These are phyloP conservation scores for Paecilomyces sp. DNA, from an alignment of 2,329 filamentous ascomycete genomes.

Conservation along the genomic window DNA sequence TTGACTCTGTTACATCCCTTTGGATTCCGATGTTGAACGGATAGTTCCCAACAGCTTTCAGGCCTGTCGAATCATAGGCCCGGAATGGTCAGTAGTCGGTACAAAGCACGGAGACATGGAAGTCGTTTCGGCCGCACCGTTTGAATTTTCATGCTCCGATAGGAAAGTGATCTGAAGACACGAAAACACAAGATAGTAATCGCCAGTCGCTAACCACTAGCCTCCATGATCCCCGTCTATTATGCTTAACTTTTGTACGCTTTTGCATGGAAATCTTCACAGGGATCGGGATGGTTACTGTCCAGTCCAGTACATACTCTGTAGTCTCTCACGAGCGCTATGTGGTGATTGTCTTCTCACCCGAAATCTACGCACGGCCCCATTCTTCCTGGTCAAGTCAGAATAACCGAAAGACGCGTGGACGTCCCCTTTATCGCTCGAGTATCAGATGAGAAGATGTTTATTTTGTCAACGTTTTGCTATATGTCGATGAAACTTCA, in stretches of 20 bases:
- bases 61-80: neutral
- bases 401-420: neutral
- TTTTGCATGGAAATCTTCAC: neutral
- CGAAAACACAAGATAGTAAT: neutral
- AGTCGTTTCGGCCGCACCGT: neutral
- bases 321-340: too few relatives aligned
- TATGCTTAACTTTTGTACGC: neutral
- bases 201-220: neutral
- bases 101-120: neutral
- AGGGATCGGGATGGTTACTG: too few relatives aligned
- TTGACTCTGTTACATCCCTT: too few relatives aligned
- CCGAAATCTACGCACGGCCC: neutral
- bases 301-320: too few relatives aligned
- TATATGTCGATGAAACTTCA: neutral
- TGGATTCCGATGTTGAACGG: too few relatives aligned
- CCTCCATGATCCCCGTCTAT: neutral
- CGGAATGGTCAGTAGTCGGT: neutral
- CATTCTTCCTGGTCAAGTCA: neutral
- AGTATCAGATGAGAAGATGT: neutral
- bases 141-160: neutral
- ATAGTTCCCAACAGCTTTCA: neutral
- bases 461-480: neutral
- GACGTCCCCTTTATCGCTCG: neutral
- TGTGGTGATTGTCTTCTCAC: neutral
- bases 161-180: neutral